phyloP scores from a whole-genome alignment of 192 early-diverging fungal species.

The Rhizoclosmatium globosum region DNA sequence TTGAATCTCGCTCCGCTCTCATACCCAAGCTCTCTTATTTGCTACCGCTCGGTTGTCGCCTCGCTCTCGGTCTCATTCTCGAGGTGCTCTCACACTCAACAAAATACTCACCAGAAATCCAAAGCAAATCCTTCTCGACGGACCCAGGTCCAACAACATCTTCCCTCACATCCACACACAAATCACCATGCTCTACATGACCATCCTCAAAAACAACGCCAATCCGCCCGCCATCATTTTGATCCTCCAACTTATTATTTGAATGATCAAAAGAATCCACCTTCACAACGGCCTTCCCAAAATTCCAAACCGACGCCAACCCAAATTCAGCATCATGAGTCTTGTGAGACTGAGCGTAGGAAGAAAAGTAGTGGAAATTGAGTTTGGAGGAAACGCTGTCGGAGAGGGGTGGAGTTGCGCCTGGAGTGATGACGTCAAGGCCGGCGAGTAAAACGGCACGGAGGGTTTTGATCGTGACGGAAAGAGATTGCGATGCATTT shows the following conservation, averaged over 20 bases:
- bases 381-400: background rate
- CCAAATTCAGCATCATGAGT: slow-evolving; percentile 38
- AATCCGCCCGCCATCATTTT: background rate
- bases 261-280: background rate
- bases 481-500: slow-evolving; percentile 18
- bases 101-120: slow-evolving; percentile 29
- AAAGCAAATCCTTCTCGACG: slow-evolving; percentile 11
- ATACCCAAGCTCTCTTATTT: no score
- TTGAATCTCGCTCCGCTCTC: no score
- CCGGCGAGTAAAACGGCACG: slow-evolving; percentile 29
- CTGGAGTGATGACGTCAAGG: slow-evolving; percentile 29
- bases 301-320: slow-evolving; percentile 22
- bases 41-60: no score
- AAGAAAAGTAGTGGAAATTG: slow-evolving; percentile 5
- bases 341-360: background rate
- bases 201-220: slow-evolving; percentile 31
- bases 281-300: slow-evolving; percentile 19
- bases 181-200: slow-evolving; percentile 7
- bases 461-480: slow-evolving; percentile 25
- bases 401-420: background rate
- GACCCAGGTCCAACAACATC: background rate
- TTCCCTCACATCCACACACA: slow-evolving; percentile 31
- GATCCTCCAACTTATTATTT: background rate
- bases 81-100: background rate
- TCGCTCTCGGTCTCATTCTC: background rate